phyloP scores from a whole-genome alignment of 352 stramenopile genomes.

The Globisporangium parvum region DNA sequence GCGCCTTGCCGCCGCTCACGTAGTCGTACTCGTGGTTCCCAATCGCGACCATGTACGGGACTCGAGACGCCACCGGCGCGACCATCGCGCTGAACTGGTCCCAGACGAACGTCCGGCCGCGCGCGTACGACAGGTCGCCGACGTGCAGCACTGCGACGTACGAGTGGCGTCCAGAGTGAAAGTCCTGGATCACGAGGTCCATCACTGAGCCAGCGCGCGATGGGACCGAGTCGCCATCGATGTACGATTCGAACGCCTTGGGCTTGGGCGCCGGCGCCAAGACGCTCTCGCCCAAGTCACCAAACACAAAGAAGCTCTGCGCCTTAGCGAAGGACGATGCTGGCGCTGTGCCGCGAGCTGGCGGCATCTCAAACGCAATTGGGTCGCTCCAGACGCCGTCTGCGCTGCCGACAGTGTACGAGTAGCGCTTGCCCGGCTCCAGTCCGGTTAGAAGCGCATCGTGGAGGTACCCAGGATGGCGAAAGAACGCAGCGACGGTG shows the following conservation, averaged over 20 bases:
- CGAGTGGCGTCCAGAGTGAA: slow-evolving; percentile 12
- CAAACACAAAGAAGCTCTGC: slow-evolving; percentile 28
- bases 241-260: slow-evolving; percentile 3
- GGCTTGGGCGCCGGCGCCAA: slow-evolving; percentile 9
- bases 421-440: slow-evolving; percentile 19
- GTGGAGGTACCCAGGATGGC: slow-evolving; percentile 30
- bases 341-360: slow-evolving; percentile 3
- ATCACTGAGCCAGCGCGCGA: neutral
- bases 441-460: slow-evolving; percentile 23
- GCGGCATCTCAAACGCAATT: slow-evolving; percentile 23
- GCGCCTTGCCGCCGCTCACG: slow-evolving; percentile 35
- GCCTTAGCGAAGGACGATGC: neutral
- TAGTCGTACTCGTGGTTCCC: slow-evolving; percentile 50
- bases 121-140: slow-evolving; percentile 75
- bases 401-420: slow-evolving; percentile 29
- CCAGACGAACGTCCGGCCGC: slow-evolving; percentile 58
- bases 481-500: slow-evolving; percentile 17
- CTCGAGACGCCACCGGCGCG: slow-evolving; percentile 49
- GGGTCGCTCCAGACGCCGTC: slow-evolving; percentile 20
- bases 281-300: slow-evolving; percentile 21
- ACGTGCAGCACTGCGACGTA: slow-evolving; percentile 69
- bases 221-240: neutral
- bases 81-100: slow-evolving; percentile 77
- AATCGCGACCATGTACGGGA: slow-evolving; percentile 59
- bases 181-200: neutral